Conservation (phyloP, 768 basidiomycete species). For the Flagelloscypha sp. region DNA sequence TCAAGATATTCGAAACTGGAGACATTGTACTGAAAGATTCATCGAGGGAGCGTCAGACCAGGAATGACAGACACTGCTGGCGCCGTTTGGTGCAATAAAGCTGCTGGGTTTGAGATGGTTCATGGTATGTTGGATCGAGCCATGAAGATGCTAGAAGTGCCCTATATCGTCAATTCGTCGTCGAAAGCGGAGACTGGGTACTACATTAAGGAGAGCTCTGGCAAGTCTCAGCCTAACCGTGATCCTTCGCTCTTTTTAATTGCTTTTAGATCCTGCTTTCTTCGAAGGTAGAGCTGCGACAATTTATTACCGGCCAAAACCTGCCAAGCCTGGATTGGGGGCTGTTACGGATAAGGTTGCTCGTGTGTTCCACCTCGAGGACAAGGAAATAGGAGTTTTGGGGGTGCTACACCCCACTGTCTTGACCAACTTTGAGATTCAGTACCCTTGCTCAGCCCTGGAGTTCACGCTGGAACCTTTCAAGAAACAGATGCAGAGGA, state of each 20-base stretch:
- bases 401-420: constrained; percentile 93
- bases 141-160: constrained; percentile 94
- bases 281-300: constrained; percentile 93
- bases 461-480: constrained; percentile 97
- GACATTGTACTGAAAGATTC: constrained; percentile 90
- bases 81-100: constrained; percentile 94
- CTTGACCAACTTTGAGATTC: constrained; percentile 87
- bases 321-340: constrained; percentile 24
- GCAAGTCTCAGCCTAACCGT: constrained; percentile 36
- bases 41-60: constrained; percentile 68
- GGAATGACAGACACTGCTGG: constrained; percentile 82
- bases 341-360: constrained; percentile 37
- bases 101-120: constrained; percentile 92
- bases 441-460: constrained; percentile 88
- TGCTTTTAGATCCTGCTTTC: constrained; percentile 70
- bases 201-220: constrained; percentile 80
- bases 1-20: constrained; percentile 89
- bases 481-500: constrained; percentile 57
- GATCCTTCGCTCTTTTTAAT: not conserved
- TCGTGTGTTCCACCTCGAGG: constrained; percentile 36
- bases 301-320: constrained; percentile 72
- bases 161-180: constrained; percentile 57
- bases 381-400: constrained; percentile 77
- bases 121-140: constrained; percentile 91
- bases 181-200: constrained; percentile 65